A percentile compares a stretch with the other conserved stretches of the same genome.
Evolutionary conservation across 2,329 filamentous ascomycete species (phyloP).

Genomic region (Coniochaeta sp.): DNA sequence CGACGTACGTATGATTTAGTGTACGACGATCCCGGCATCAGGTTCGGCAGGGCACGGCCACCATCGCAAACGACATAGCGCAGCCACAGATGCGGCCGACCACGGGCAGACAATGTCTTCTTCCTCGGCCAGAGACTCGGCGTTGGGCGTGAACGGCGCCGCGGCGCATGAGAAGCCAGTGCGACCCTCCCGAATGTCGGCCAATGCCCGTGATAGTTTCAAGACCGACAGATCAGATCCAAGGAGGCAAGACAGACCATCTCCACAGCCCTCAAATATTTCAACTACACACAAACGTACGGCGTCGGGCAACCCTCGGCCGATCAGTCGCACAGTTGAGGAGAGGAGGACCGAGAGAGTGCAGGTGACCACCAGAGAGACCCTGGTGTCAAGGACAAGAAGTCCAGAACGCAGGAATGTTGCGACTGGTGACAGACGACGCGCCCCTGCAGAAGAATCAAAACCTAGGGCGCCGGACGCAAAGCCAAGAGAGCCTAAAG

Average conservation of each 20-base stretch:
- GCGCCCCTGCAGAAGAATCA: slow-evolving; percentile 26
- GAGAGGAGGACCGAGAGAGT: slow-evolving; percentile 49
- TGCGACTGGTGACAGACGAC: slow-evolving; percentile 25
- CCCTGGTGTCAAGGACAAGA: slow-evolving; percentile 48
- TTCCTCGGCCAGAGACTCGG: background rate
- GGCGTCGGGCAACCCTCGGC: slow-evolving; percentile 49
- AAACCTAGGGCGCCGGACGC: slow-evolving; percentile 37
- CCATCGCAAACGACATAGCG: background rate
- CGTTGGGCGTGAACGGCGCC: background rate
- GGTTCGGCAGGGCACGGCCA: background rate
- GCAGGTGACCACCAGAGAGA: slow-evolving; percentile 55
- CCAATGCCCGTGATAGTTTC: slow-evolving; percentile 13
- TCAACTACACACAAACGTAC: slow-evolving; percentile 47
- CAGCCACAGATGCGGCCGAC: slow-evolving; percentile 16
- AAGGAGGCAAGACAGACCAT: slow-evolving; percentile 23
- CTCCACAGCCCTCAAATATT: slow-evolving; percentile 26
- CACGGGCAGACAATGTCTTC: slow-evolving; percentile 4
- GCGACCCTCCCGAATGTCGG: slow-evolving; percentile 23
- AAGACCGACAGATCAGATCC: slow-evolving; percentile 22
- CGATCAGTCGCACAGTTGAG: slow-evolving; percentile 38
- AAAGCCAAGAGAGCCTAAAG: slow-evolving; percentile 34
- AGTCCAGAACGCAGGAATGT: slow-evolving; percentile 42
- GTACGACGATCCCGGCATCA: background rate
- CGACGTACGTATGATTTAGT: background rate
- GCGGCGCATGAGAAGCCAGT: slow-evolving; percentile 1